Evolutionary conservation across 768 basidiomycete genomes (phyloP).

Genomic region (Strobilomyces confusus): DNA sequence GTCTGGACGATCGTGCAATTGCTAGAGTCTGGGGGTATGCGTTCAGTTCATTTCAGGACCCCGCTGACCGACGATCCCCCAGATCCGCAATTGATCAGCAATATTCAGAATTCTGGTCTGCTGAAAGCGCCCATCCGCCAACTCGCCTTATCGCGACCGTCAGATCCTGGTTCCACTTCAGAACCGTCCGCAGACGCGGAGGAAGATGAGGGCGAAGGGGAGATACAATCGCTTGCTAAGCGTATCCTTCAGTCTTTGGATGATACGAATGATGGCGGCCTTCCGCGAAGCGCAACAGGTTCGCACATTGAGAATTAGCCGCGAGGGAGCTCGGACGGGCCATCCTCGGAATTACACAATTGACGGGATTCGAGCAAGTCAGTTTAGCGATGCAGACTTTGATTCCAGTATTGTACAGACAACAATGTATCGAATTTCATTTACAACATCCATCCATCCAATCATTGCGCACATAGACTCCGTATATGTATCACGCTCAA

Average conservation of each 20-base stretch:
- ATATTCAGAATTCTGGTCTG: slow-evolving; percentile 72
- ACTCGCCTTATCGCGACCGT: no score
- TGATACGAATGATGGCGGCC: slow-evolving; percentile 56
- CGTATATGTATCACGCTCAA: slow-evolving; percentile 1
- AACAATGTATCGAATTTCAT: no score
- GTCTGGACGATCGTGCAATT: slow-evolving; percentile 99
- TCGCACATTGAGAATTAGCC: slow-evolving; percentile 72
- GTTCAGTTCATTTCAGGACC: background rate
- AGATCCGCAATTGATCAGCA: slow-evolving; percentile 88
- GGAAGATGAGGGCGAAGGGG: slow-evolving; percentile 82
- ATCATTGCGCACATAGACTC: background rate
- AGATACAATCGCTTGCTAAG: slow-evolving; percentile 81
- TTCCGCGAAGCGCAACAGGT: slow-evolving; percentile 56
- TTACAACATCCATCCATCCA: background rate
- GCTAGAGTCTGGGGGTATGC: slow-evolving; percentile 86
- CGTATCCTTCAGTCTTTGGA: slow-evolving; percentile 88
- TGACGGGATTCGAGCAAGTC: no score
- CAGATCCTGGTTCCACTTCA: no score
- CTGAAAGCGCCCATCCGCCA: no score
- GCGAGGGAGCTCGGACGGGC: slow-evolving; percentile 52
- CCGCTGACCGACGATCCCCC: background rate
- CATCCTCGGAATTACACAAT: no score
- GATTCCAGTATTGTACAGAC: no score
- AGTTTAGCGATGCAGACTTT: no score
- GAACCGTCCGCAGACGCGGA: no score